A percentile compares a stretch with the other conserved stretches of the same genome.
Conservation (phyloP, 495 filamentous ascomycete species). For the Rhypophila decipiens region DNA sequence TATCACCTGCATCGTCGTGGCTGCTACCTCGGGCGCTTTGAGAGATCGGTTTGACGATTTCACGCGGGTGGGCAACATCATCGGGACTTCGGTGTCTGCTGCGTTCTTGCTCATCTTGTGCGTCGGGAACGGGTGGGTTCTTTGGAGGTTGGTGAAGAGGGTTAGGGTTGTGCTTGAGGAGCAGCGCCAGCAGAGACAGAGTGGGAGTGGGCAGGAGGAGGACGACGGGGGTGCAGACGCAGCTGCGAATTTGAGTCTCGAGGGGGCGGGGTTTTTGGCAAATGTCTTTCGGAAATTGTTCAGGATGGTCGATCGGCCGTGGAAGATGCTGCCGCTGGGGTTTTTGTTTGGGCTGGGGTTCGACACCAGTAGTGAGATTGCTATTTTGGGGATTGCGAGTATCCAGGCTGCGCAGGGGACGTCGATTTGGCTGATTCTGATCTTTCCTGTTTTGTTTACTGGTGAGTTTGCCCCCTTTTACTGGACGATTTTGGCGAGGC, state of each 20-base stretch:
- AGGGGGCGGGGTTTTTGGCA: conserved; percentile 71
- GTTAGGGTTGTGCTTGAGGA: conserved; percentile 52
- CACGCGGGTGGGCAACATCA: conserved; percentile 74
- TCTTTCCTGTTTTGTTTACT: conserved; percentile 88
- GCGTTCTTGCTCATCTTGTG: conserved; percentile 77
- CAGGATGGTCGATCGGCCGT: conserved; percentile 78
- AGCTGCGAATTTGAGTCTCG: conserved; percentile 58
- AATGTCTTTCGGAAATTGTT: conserved; percentile 69
- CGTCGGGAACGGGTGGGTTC: conserved; percentile 77
- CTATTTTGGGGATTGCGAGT: conserved; percentile 80
- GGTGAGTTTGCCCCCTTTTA: conserved; percentile 48
- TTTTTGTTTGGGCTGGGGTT: conserved; percentile 91
- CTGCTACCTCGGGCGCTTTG: conserved; percentile 78
- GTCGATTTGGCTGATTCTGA: conserved; percentile 87
- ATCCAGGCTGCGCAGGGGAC: conserved; percentile 81
- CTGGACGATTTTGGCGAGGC: background rate
- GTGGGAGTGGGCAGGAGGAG: background rate
- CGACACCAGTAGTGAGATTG: conserved; percentile 92
- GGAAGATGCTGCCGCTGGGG: conserved; percentile 97
- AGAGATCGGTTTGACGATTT: conserved; percentile 73
- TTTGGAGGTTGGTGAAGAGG: conserved; percentile 65
- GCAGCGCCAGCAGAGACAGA: background rate
- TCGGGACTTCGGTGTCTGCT: conserved; percentile 77
- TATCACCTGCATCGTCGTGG: conserved; percentile 85
- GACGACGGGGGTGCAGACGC: conserved; percentile 32